Percentiles rank a stretch among this genome's conserved stretches.
Conservation (phyloP, 805 yeast genomes). For the Ogataea pignaliae region DNA sequence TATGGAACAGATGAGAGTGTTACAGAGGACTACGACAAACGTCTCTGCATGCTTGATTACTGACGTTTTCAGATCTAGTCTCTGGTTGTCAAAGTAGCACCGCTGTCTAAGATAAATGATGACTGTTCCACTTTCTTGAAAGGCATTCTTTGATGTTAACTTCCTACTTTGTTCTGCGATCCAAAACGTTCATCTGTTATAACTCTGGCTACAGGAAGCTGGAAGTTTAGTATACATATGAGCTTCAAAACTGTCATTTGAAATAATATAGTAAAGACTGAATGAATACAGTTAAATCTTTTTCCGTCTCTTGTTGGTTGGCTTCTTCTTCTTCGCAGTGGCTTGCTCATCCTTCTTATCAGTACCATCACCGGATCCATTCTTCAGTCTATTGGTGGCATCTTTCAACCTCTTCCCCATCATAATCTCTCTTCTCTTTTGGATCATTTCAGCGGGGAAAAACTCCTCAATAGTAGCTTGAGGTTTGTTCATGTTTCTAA, state of each 20-base stretch:
- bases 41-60: slow-evolving; percentile 30
- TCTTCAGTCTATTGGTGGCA: slow-evolving; percentile 49
- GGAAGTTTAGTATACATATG: too few species aligned
- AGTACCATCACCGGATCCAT: background rate
- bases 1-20: slow-evolving; percentile 65
- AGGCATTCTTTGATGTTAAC: background rate
- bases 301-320: slow-evolving; percentile 1
- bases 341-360: background rate
- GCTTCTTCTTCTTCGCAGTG: background rate
- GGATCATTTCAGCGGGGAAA: slow-evolving; percentile 55
- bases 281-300: slow-evolving; percentile 1
- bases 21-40: slow-evolving; percentile 56
- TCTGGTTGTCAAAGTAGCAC: too few species aligned
- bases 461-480: slow-evolving; percentile 65
- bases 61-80: slow-evolving; percentile 1
- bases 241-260: too few species aligned
- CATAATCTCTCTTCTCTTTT: slow-evolving; percentile 40
- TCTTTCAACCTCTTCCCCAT: slow-evolving; percentile 58
- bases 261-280: background rate
- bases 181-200: background rate
- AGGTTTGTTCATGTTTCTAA: slow-evolving; percentile 69
- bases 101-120: too few species aligned
- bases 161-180: background rate
- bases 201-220: background rate
- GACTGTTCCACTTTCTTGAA: too few species aligned